phyloP scores from a whole-genome alignment of 176 grass and related monocot genomes.

The Areca catechu region DNA sequence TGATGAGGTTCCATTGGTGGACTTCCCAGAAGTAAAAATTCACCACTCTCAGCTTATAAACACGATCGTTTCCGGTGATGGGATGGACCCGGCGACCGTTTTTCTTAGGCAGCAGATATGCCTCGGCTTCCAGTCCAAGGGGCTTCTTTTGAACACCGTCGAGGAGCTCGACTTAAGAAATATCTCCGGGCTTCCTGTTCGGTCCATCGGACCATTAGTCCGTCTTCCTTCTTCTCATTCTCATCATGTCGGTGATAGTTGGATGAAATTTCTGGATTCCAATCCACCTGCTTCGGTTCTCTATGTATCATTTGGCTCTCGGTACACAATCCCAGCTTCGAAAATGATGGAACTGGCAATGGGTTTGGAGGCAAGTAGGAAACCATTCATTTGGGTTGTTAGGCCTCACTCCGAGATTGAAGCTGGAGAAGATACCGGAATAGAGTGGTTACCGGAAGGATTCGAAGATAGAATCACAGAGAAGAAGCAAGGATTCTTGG shows the following conservation, averaged over 20 bases:
- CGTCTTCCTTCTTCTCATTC: too few species aligned
- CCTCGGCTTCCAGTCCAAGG: too few species aligned
- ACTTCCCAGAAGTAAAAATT: too few species aligned
- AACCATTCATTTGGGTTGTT: conserved; percentile 35
- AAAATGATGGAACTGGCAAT: conserved; percentile 40
- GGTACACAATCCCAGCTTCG: conserved; percentile 30
- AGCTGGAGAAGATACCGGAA: background rate
- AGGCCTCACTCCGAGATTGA: conserved; percentile 20
- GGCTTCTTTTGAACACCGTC: conserved; percentile 6
- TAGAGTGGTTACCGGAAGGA: conserved; percentile 5
- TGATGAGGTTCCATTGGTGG: too few species aligned
- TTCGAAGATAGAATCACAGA: conserved; percentile 16
- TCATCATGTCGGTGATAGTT: background rate
- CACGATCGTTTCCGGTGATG: too few species aligned
- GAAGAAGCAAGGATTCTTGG: conserved; percentile 16
- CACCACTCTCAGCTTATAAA: too few species aligned
- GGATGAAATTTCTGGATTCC: conserved; percentile 29
- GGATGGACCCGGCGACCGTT: too few species aligned
- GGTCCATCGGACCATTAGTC: background rate
- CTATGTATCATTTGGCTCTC: conserved; percentile 41
- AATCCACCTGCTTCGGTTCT: conserved; percentile 26
- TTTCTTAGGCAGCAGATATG: too few species aligned
- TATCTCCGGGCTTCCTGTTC: conserved; percentile 17
- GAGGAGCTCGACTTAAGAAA: conserved; percentile 35
- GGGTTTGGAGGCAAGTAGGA: conserved; percentile 29